Base-by-base conservation (phyloP, 176 grass and related monocot species). In the Cenchrus fungigraminus region DNA sequence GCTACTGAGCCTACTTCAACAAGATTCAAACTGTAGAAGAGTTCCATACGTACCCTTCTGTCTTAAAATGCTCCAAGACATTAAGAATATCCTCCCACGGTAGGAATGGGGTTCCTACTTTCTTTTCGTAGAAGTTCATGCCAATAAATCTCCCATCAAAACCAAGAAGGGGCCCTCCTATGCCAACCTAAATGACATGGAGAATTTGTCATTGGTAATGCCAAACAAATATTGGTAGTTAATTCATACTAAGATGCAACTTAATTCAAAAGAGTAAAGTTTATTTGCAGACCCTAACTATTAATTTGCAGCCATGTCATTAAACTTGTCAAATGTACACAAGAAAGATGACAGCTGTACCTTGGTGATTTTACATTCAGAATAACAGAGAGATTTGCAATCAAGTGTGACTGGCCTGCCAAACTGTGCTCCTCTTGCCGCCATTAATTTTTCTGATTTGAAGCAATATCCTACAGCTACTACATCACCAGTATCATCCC, bases 81-180 rank as follows among this genome's bases (percentile, higher is more conserved):
- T 9, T 2, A 9, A 22, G 20, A 44, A 77, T 22, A 32, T 25
- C 40, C 25, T 1, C 1, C 54, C 56, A 60, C 5, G 2, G 13
- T 44, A 77, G 5, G 17, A 13, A 77, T 0, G 17, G 34, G 2
- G 55, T 77, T 60, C 34, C 55, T 44, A 2, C 55, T 22, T 2
- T 2, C 19, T 22, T 0, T 0, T 59, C 54, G 2, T 77, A 77
- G 74, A 77, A 77, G 74, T 77, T 77, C 32, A 77, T 77, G 34
- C 55, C 74, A 60, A 77, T 15, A 77, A 61, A 62, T n/a, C 22
- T 77, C 19, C 75, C 75, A 25, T 77, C 40, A 22, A 61, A 46
- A 62, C n/a, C 56, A 77, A 77, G 75, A 46, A 46, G 75, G 17
- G 56, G 56, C 34, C 75, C 75, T 77, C 68, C 68, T 47, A 71